Percentiles rank a stretch among this genome's conserved stretches.
Evolutionary conservation across 164 flowering plant species (phyloP).

Genomic region (Protea cynaroides): DNA sequence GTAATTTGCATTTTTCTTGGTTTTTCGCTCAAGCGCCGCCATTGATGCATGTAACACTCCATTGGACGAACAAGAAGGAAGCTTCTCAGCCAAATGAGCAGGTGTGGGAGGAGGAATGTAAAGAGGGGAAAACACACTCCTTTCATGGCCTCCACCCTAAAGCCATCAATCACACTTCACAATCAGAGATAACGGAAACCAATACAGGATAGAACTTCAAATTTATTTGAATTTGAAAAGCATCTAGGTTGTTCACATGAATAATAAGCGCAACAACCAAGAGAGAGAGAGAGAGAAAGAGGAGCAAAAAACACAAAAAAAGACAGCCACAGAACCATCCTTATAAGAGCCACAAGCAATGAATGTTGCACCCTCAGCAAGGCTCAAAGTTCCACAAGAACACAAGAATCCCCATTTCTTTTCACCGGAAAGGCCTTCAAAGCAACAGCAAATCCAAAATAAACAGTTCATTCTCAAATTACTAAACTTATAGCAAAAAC

Average conservation of each 20-base stretch:
- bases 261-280: not conserved
- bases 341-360: too few species aligned
- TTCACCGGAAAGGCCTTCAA: too few species aligned
- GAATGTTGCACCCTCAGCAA: too few species aligned
- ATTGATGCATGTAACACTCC: conserved; percentile 10
- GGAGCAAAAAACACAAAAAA: too few species aligned
- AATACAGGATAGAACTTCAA: too few species aligned
- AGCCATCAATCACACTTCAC: not conserved
- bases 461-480: too few species aligned
- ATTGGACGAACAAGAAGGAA: conserved; percentile 16
- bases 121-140: conserved; percentile 18
- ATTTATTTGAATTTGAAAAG: not conserved
- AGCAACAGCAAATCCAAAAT: too few species aligned
- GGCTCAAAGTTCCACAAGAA: too few species aligned
- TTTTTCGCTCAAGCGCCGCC: conserved; percentile 12
- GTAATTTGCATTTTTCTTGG: conserved; percentile 12
- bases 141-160: conserved; percentile 29
- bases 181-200: not conserved
- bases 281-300: too few species aligned
- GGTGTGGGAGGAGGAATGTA: conserved; percentile 16
- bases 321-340: too few species aligned
- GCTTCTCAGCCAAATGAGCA: conserved; percentile 21
- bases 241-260: not conserved
- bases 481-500: too few species aligned
- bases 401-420: too few species aligned